A percentile compares a stretch with the other conserved stretches of the same genome.
Conservation (phyloP, 2,329 filamentous ascomycete genomes). For the Leptoxyphium fumago region DNA sequence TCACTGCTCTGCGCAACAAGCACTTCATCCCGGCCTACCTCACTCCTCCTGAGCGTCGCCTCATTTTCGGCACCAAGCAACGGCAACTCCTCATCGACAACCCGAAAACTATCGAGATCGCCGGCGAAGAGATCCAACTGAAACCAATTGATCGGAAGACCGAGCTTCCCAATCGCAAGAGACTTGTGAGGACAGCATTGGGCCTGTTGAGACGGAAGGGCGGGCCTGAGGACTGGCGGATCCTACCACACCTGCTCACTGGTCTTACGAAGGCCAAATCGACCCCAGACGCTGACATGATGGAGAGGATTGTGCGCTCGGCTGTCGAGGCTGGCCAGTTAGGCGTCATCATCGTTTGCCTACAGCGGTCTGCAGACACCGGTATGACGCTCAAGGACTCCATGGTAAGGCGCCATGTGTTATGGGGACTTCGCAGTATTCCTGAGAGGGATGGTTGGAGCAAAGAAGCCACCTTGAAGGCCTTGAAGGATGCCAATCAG, state of each 20-base stretch:
- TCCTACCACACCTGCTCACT: constrained; percentile 19
- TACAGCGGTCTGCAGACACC: constrained; percentile 18
- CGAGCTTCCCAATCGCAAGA: constrained; percentile 16
- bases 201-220: constrained; percentile 4
- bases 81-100: constrained; percentile 27
- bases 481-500: constrained; percentile 24
- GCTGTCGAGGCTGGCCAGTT: constrained; percentile 16
- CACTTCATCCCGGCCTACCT: constrained; percentile 32
- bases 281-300: constrained; percentile 6
- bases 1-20: constrained; percentile 27
- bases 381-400: constrained; percentile 20
- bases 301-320: constrained; percentile 22
- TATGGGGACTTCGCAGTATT: constrained; percentile 22
- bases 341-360: constrained; percentile 17
- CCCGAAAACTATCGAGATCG: constrained; percentile 28
- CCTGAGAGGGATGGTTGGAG: constrained; percentile 23
- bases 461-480: constrained; percentile 22
- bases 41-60: constrained; percentile 23
- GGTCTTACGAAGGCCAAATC: constrained; percentile 16
- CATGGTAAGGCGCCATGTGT: constrained; percentile 18
- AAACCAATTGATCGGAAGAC: constrained; percentile 17
- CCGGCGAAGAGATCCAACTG: constrained; percentile 24
- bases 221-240: constrained; percentile 14
- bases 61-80: constrained; percentile 28
- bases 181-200: constrained; percentile 16